Evolutionary conservation across 2,329 filamentous ascomycete species (phyloP).

Genomic region (Botrytis elliptica): DNA sequence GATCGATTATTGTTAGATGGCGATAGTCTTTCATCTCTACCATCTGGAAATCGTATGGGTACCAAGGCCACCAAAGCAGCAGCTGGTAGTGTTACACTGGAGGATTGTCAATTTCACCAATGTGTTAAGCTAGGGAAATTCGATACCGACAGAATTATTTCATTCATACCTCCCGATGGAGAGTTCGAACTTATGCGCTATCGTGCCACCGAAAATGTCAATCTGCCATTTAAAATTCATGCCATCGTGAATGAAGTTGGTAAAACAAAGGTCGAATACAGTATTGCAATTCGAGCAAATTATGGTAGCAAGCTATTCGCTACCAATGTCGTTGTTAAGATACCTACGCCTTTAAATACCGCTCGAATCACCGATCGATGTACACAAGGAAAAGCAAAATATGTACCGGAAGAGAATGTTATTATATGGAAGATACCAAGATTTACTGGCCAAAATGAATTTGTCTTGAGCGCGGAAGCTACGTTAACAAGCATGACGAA

Average conservation of each 20-base stretch:
- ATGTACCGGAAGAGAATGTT: constrained; percentile 96
- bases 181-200: constrained; percentile 99
- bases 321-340: constrained; percentile 90
- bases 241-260: constrained; percentile 97
- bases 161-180: constrained; percentile 93
- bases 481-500: constrained; percentile 96
- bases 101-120: constrained; percentile 98
- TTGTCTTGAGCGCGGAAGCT: constrained; percentile 89
- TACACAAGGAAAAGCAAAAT: constrained; percentile 95
- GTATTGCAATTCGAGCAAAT: constrained; percentile 95
- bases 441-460: constrained; percentile 98
- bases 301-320: constrained; percentile 96
- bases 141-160: constrained; percentile 94
- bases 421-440: constrained; percentile 99
- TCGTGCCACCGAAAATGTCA: constrained; percentile 96
- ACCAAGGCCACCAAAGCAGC: constrained; percentile 93
- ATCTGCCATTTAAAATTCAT: constrained; percentile 97
- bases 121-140: constrained; percentile 98
- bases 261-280: constrained; percentile 97
- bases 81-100: constrained; percentile 89
- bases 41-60: constrained; percentile 73
- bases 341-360: constrained; percentile 95
- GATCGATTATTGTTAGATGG: constrained; percentile 89
- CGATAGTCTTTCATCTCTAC: constrained; percentile 62
- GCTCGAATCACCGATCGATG: constrained; percentile 90